Percentiles rank a stretch among this genome's conserved stretches.
Evolutionary conservation across 2,329 filamentous ascomycete genomes (phyloP).

Genomic region (Neocucurbitaria cava): DNA sequence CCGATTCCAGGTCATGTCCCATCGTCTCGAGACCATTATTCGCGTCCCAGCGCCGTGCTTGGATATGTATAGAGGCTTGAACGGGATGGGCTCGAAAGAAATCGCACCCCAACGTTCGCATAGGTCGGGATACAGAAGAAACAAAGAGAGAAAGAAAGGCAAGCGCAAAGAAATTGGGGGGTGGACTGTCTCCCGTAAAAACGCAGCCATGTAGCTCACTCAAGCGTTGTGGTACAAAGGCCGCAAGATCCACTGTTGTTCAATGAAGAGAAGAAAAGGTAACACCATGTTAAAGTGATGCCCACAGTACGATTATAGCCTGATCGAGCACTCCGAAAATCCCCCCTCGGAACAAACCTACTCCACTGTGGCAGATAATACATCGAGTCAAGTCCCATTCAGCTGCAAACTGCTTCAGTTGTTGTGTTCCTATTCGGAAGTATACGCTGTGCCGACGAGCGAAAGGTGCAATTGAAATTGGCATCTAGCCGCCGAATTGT

Average conservation of each 20-base stretch:
- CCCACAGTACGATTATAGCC: slow-evolving; percentile 19
- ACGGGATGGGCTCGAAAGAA: slow-evolving; percentile 9
- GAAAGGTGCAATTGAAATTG: slow-evolving; percentile 7
- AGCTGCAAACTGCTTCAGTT: background rate
- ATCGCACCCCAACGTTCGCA: background rate
- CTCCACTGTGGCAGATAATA: slow-evolving; percentile 5
- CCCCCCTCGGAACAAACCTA: slow-evolving; percentile 7
- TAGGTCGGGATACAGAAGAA: slow-evolving; percentile 17
- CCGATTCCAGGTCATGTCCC: slow-evolving; percentile 15
- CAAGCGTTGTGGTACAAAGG: slow-evolving; percentile 33
- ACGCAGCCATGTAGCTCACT: slow-evolving; percentile 26
- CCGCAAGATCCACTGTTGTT: slow-evolving; percentile 26
- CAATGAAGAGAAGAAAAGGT: slow-evolving; percentile 18
- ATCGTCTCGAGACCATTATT: slow-evolving; percentile 22
- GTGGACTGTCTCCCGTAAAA: slow-evolving; percentile 20
- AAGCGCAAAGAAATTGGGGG: slow-evolving; percentile 17
- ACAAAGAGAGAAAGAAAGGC: no score
- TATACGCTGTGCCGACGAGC: background rate
- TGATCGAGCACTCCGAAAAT: slow-evolving; percentile 14
- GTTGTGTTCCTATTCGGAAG: background rate
- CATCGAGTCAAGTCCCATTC: background rate
- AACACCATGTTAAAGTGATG: slow-evolving; percentile 16
- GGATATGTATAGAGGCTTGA: slow-evolving; percentile 9
- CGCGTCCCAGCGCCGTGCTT: slow-evolving; percentile 23
- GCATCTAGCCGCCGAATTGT: background rate